A percentile compares a stretch with the other conserved stretches of the same genome.
These are phyloP conservation scores for Didymella segeticola DNA, from an alignment of 2,329 filamentous ascomycete genomes.

Conservation along the genomic window DNA sequence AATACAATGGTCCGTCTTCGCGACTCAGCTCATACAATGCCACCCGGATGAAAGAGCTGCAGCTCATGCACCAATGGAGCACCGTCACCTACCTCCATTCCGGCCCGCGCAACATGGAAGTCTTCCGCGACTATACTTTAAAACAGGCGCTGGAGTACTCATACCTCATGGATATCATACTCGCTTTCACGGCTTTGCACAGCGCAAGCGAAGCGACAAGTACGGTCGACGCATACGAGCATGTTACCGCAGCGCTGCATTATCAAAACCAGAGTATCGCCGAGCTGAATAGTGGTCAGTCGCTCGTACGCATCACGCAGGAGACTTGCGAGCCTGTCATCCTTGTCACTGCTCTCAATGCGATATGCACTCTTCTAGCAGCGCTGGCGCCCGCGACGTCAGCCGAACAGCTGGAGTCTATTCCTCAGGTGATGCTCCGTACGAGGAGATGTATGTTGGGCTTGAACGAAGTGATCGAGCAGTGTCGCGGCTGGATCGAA, in stretches of 20 bases:
- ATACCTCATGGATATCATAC: conserved; percentile 21
- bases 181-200: conserved; percentile 17
- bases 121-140: conserved; percentile 14
- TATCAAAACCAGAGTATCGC: conserved; percentile 11
- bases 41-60: conserved; percentile 13
- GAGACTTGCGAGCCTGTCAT: background rate
- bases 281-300: background rate
- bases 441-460: background rate
- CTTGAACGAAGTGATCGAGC: background rate
- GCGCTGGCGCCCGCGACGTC: background rate
- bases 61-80: conserved; percentile 24
- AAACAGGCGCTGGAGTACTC: conserved; percentile 12
- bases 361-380: background rate
- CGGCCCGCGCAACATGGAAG: conserved; percentile 6
- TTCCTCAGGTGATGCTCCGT: conserved; percentile 1
- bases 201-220: conserved; percentile 3
- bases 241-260: conserved; percentile 1
- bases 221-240: background rate
- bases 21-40: background rate
- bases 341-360: background rate
- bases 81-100: conserved; percentile 11
- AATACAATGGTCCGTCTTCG: background rate
- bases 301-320: background rate
- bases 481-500: background rate
- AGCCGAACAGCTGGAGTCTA: background rate